phyloP scores from a whole-genome alignment of 441 rosid genomes.

The Populus hybrid region DNA sequence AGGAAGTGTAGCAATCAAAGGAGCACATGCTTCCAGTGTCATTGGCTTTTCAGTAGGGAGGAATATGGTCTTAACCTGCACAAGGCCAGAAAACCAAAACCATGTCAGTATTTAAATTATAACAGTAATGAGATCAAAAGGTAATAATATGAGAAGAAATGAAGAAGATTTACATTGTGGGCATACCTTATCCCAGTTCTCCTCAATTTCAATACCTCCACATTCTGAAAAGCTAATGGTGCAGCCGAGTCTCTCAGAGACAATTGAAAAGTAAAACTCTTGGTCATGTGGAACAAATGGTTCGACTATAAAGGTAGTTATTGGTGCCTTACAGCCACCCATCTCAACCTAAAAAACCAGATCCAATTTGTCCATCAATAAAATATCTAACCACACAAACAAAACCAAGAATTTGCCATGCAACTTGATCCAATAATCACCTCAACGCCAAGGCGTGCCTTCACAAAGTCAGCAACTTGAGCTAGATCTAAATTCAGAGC shows the following conservation, averaged over 20 bases:
- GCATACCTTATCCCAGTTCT: constrained; percentile 84
- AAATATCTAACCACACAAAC: constrained; percentile 10
- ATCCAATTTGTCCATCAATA: constrained; percentile 7
- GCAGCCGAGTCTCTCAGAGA: constrained; percentile 80
- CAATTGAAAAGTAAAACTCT: constrained; percentile 69
- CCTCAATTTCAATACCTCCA: constrained; percentile 90
- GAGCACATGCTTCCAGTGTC: constrained; percentile 72
- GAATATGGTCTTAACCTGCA: constrained; percentile 70
- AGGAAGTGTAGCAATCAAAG: constrained; percentile 87
- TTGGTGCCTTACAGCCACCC: constrained; percentile 85
- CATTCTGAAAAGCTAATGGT: constrained; percentile 82
- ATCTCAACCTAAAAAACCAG: constrained; percentile 61
- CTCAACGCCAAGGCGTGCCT: constrained; percentile 76
- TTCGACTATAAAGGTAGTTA: constrained; percentile 80
- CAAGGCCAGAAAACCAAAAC: constrained; percentile 8
- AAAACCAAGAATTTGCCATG: not conserved
- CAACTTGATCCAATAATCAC: constrained; percentile 30
- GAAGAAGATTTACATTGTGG: not conserved
- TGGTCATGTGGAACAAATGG: constrained; percentile 80
- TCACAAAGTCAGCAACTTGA: constrained; percentile 88
- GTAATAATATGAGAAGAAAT: not conserved
- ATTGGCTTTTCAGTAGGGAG: constrained; percentile 62
- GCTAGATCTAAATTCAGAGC: constrained; percentile 88
- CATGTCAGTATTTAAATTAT: not conserved
- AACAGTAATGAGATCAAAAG: not conserved